Percentiles rank a stretch among this genome's conserved stretches.
Conservation (phyloP, 257 asterid genomes). For the Rhazya stricta region DNA sequence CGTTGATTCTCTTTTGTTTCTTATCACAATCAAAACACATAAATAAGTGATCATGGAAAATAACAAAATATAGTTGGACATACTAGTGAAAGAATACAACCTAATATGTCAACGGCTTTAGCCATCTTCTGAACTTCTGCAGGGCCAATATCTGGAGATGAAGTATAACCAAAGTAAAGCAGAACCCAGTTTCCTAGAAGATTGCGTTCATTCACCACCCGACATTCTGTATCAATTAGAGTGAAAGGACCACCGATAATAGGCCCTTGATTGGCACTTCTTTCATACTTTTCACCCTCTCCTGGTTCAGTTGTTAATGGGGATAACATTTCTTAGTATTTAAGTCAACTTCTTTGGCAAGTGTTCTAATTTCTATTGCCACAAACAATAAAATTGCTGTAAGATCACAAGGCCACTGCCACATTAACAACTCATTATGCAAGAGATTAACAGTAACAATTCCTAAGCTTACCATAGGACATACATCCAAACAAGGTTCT, state of each 20-base stretch:
- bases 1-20: constrained; percentile 65
- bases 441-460: background rate
- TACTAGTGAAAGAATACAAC: constrained; percentile 35
- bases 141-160: constrained; percentile 98
- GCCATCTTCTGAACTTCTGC: constrained; percentile 93
- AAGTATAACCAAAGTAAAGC: constrained; percentile 81
- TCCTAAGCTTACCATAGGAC: background rate
- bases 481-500: background rate
- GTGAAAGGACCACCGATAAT: constrained; percentile 93
- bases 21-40: constrained; percentile 28
- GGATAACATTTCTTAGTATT: background rate
- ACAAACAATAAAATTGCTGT: background rate
- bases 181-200: constrained; percentile 90
- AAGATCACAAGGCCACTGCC: background rate
- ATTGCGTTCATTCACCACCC: constrained; percentile 61
- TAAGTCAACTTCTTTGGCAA: background rate
- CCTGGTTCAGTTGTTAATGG: constrained; percentile 38
- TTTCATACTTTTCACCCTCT: constrained; percentile 76
- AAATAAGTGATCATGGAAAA: constrained; percentile 17
- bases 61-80: constrained; percentile 6
- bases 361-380: background rate
- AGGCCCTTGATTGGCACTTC: constrained; percentile 79
- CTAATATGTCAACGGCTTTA: constrained; percentile 54
- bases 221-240: constrained; percentile 62
- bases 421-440: background rate